Evolutionary conservation across 805 yeast species (phyloP).

Genomic region (Candida verbasci): DNA sequence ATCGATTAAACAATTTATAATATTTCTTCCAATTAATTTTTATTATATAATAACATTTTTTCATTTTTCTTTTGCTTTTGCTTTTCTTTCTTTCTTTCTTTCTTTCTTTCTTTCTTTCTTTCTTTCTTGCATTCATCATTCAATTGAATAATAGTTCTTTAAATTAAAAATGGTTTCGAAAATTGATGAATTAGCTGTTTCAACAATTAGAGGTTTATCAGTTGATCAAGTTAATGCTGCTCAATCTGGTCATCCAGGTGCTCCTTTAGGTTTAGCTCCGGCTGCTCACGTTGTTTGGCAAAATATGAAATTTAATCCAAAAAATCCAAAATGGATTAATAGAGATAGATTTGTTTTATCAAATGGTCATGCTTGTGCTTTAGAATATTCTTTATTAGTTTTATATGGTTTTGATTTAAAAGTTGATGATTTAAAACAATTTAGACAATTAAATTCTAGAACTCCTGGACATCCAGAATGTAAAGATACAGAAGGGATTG

Average conservation of each 20-base stretch:
- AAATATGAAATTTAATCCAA: slow-evolving; percentile 81
- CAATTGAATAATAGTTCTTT: slow-evolving; percentile 1
- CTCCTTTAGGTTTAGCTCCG: slow-evolving; percentile 97
- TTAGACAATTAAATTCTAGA: slow-evolving; percentile 86
- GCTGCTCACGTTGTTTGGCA: slow-evolving; percentile 85
- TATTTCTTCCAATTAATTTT: slow-evolving; percentile 1
- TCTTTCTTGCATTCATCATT: not conserved
- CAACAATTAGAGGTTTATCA: slow-evolving; percentile 85
- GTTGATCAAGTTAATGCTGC: slow-evolving; percentile 85
- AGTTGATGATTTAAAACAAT: slow-evolving; percentile 81
- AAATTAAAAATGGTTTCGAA: slow-evolving; percentile 12
- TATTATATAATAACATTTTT: slow-evolving; percentile 3
- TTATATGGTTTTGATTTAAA: slow-evolving; percentile 78
- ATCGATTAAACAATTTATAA: too few species aligned
- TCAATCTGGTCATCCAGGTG: slow-evolving; percentile 99
- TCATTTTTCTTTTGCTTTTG: slow-evolving; percentile 4
- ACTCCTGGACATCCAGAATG: slow-evolving; percentile 98
- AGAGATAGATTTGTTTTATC: slow-evolving; percentile 94
- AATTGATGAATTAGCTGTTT: slow-evolving; percentile 70
- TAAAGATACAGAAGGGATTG: slow-evolving; percentile 80
- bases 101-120: too few species aligned
- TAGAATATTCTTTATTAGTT: slow-evolving; percentile 80
- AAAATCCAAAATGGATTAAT: slow-evolving; percentile 88
- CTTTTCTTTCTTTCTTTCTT: slow-evolving; percentile 1
- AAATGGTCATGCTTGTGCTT: slow-evolving; percentile 95